These are phyloP conservation scores for Platismatia glauca DNA, from an alignment of 495 filamentous ascomycete genomes.

Conservation along the genomic window DNA sequence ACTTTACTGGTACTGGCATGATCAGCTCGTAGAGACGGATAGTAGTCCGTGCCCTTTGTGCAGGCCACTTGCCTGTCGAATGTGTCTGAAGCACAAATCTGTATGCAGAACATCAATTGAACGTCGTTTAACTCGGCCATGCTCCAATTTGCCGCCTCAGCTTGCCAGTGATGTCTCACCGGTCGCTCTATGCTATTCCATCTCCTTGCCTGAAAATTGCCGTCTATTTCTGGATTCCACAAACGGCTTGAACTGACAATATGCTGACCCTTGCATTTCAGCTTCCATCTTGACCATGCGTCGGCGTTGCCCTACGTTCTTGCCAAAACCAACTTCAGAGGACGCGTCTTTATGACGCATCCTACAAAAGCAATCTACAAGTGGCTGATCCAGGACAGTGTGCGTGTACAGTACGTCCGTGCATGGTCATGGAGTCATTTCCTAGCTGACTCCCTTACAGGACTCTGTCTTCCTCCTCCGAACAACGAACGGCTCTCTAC, in stretches of 20 bases:
- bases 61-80: background rate
- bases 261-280: constrained; percentile 31
- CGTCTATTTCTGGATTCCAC: constrained; percentile 17
- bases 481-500: constrained; percentile 71
- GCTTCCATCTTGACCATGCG: constrained; percentile 97
- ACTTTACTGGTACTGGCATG: background rate
- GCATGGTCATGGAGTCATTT: background rate
- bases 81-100: background rate
- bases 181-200: background rate
- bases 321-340: constrained; percentile 94
- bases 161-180: background rate
- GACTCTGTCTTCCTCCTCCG: constrained; percentile 64
- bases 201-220: background rate
- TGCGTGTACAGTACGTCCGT: constrained; percentile 58
- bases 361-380: constrained; percentile 99
- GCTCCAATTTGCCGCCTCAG: constrained; percentile 2
- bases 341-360: constrained; percentile 97
- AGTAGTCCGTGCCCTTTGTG: background rate
- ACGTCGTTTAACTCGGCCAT: background rate
- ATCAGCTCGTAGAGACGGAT: constrained; percentile 1
- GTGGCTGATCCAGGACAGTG: constrained; percentile 94
- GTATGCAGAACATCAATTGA: constrained; percentile 19
- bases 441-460: constrained; percentile 23
- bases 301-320: constrained; percentile 93
- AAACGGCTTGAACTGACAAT: background rate